Conservation (phyloP, 768 basidiomycete species). For the Leccinum olivaceopallidum region DNA sequence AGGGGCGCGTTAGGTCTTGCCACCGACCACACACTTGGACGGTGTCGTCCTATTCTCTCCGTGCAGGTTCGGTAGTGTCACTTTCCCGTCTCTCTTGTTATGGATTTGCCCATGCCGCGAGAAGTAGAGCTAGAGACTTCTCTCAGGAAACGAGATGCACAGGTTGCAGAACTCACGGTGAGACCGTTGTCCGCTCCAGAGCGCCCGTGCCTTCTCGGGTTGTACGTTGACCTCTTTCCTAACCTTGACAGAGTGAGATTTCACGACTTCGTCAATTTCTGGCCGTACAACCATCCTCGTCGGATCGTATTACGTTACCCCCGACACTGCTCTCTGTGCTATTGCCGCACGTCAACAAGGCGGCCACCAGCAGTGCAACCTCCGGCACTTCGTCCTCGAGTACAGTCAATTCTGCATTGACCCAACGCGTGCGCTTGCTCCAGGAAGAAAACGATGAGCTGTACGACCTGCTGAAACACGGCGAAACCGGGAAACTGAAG, state of each 20-base stretch:
- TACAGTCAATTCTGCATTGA: constrained; percentile 72
- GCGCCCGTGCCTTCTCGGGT: constrained; percentile 20
- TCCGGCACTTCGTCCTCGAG: constrained; percentile 41
- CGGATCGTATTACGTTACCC: constrained; percentile 69
- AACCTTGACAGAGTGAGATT: constrained; percentile 63
- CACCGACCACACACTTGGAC: constrained; percentile 30
- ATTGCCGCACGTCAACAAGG: constrained; percentile 60
- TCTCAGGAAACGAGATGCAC: constrained; percentile 72
- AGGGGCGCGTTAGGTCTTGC: constrained; percentile 32
- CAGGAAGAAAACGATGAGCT: constrained; percentile 90
- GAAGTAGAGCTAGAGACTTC: constrained; percentile 82
- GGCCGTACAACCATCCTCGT: constrained; percentile 56
- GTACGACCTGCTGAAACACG: constrained; percentile 69
- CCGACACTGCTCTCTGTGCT: constrained; percentile 68
- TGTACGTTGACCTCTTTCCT: constrained; percentile 20
- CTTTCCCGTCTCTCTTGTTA: constrained; percentile 31
- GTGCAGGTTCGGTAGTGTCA: constrained; percentile 14
- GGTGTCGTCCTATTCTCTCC: constrained; percentile 18
- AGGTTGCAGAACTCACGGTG: constrained; percentile 72
- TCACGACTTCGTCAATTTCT: constrained; percentile 66
- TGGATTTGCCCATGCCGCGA: constrained; percentile 72
- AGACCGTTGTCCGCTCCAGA: constrained; percentile 33
- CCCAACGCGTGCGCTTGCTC: constrained; percentile 66
- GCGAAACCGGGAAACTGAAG: constrained; percentile 79
- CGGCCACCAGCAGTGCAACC: constrained; percentile 32